phyloP scores from a whole-genome alignment of 352 stramenopile species.

The Globisporangium irregulare region DNA sequence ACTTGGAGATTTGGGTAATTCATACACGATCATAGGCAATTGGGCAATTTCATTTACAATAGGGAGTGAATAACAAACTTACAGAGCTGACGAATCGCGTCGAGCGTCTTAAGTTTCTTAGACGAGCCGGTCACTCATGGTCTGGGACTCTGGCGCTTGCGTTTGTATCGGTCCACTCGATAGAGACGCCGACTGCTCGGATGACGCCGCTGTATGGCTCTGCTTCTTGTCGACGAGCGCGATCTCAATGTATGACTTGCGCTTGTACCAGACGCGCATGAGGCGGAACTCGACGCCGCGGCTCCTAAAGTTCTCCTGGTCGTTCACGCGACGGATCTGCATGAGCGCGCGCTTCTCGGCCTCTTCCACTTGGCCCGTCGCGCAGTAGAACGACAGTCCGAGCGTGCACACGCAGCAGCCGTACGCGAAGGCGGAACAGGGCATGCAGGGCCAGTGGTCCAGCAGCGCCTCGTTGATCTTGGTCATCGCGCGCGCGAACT shows the following conservation, averaged over 20 bases:
- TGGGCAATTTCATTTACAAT: not conserved
- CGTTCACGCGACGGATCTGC: slow-evolving; percentile 72
- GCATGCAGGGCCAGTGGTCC: slow-evolving; percentile 84
- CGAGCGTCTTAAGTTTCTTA: not conserved
- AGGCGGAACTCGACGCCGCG: slow-evolving; percentile 64
- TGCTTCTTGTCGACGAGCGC: not conserved
- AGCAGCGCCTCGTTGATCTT: slow-evolving; percentile 81
- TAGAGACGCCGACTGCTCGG: not conserved
- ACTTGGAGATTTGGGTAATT: not conserved
- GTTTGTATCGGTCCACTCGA: not conserved
- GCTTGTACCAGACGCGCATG: slow-evolving; percentile 66
- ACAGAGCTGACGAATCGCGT: not conserved
- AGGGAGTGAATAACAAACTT: not conserved
- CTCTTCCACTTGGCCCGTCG: slow-evolving; percentile 66
- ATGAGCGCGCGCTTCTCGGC: slow-evolving; percentile 59
- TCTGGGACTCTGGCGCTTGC: slow-evolving; percentile 11
- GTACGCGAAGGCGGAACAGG: slow-evolving; percentile 76
- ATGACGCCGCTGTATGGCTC: not conserved
- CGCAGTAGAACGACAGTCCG: slow-evolving; percentile 80
- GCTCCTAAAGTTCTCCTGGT: slow-evolving; percentile 53
- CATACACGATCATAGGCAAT: not conserved
- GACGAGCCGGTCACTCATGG: slow-evolving; percentile 17
- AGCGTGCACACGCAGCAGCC: slow-evolving; percentile 82
- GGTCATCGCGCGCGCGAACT: slow-evolving; percentile 58
- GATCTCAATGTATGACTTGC: slow-evolving; percentile 70